Evolutionary conservation across 345 rosid species (phyloP).

Genomic region (Rhodamnia argentea): DNA sequence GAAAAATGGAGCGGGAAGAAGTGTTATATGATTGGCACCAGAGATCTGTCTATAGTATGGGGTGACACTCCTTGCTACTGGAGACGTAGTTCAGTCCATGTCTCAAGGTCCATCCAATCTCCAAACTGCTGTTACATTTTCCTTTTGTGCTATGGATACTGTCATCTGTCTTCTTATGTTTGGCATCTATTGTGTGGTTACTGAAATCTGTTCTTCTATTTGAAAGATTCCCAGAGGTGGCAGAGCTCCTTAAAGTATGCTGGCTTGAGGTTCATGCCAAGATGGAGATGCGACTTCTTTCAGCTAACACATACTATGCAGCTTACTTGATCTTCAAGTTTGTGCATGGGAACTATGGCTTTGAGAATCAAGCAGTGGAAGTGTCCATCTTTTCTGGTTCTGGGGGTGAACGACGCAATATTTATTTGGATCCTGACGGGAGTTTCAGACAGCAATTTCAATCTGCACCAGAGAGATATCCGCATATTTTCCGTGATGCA

Average conservation of each 20-base stretch:
- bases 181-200: background rate
- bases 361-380: conserved; percentile 20
- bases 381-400: conserved; percentile 16
- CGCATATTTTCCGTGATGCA: background rate
- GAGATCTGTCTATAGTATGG: conserved; percentile 17
- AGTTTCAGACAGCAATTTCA: background rate
- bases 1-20: conserved; percentile 24
- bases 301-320: conserved; percentile 25
- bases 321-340: conserved; percentile 35
- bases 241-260: conserved; percentile 27
- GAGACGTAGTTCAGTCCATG: conserved; percentile 7
- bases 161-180: background rate
- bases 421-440: conserved; percentile 7
- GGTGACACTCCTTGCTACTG: conserved; percentile 17
- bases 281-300: conserved; percentile 25
- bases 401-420: background rate
- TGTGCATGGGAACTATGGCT: conserved; percentile 10
- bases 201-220: background rate
- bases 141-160: background rate
- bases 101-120: conserved; percentile 8
- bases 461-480: background rate
- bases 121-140: background rate
- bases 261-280: conserved; percentile 43
- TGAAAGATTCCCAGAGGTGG: conserved; percentile 32
- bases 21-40: conserved; percentile 22